These are phyloP conservation scores for Calycina herbarum DNA, from an alignment of 2,329 filamentous ascomycete genomes.

Conservation along the genomic window DNA sequence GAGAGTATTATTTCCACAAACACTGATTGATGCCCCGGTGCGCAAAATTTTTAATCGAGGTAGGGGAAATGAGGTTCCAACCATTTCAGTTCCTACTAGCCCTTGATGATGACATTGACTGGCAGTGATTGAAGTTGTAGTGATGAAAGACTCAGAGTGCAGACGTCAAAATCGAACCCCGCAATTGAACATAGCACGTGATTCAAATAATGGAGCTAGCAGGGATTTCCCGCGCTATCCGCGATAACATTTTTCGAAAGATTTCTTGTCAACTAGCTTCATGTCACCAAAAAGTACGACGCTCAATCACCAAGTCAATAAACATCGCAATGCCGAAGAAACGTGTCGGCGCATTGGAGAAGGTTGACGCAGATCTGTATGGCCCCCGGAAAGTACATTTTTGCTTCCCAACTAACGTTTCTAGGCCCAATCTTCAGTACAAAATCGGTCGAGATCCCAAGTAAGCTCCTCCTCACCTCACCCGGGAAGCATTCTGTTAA, in stretches of 20 bases:
- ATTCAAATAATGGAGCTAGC: neutral
- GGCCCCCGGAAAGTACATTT: constrained; percentile 35
- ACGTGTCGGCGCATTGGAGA: constrained; percentile 89
- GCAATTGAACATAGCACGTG: neutral
- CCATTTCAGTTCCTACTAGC: neutral
- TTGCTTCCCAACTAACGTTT: constrained; percentile 29
- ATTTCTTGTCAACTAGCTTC: constrained; percentile 26
- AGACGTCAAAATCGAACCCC: neutral
- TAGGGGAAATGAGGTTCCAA: neutral
- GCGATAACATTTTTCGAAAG: constrained; percentile 33
- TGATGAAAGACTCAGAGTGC: neutral
- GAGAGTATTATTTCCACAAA: neutral
- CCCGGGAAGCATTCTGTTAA: constrained; percentile 9
- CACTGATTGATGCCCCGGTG: neutral
- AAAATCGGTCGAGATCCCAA: constrained; percentile 86
- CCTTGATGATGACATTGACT: neutral
- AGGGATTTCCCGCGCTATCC: constrained; percentile 27
- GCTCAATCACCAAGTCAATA: constrained; percentile 11
- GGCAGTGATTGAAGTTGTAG: neutral
- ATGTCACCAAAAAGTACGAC: constrained; percentile 16
- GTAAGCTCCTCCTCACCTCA: constrained; percentile 45
- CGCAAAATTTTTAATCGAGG: neutral
- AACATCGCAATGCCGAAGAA: constrained; percentile 69
- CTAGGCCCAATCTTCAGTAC: constrained; percentile 80
- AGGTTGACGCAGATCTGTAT: constrained; percentile 86